These are phyloP conservation scores for Sclerotinia glacialis DNA, from an alignment of 2,329 filamentous ascomycete genomes.

Conservation along the genomic window DNA sequence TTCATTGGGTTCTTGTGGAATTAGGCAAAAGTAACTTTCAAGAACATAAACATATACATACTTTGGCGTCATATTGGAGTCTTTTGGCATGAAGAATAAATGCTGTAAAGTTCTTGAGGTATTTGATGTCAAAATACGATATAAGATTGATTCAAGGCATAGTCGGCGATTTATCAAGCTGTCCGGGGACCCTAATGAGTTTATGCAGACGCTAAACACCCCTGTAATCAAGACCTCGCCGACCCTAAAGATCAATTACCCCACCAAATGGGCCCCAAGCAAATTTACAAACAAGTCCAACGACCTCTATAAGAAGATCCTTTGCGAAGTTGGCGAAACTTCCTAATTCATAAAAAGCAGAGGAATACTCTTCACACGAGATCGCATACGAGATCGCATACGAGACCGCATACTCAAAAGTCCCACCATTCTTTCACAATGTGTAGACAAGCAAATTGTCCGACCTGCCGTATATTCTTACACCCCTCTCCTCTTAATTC, in stretches of 20 bases:
- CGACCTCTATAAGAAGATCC: not conserved
- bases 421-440: constrained; percentile 38
- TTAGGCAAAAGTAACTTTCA: not conserved
- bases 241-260: not conserved
- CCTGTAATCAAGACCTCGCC: not conserved
- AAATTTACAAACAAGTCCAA: not conserved
- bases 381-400: not conserved
- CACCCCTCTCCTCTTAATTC: constrained; percentile 13
- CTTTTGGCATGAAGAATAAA: no score
- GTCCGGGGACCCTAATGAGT: not conserved
- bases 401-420: not conserved
- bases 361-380: not conserved
- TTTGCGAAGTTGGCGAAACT: not conserved
- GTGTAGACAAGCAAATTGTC: constrained; percentile 52
- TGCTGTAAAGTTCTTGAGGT: no score
- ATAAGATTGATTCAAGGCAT: not conserved
- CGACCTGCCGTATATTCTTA: constrained; percentile 48
- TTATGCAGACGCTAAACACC: not conserved
- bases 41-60: not conserved
- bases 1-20: not conserved
- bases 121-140: constrained; percentile 9
- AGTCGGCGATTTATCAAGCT: not conserved
- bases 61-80: not conserved
- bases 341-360: not conserved
- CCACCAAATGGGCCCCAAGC: constrained; percentile 5